These are phyloP conservation scores for Canariomyces notabilis DNA, from an alignment of 2,329 filamentous ascomycete genomes.

Conservation along the genomic window DNA sequence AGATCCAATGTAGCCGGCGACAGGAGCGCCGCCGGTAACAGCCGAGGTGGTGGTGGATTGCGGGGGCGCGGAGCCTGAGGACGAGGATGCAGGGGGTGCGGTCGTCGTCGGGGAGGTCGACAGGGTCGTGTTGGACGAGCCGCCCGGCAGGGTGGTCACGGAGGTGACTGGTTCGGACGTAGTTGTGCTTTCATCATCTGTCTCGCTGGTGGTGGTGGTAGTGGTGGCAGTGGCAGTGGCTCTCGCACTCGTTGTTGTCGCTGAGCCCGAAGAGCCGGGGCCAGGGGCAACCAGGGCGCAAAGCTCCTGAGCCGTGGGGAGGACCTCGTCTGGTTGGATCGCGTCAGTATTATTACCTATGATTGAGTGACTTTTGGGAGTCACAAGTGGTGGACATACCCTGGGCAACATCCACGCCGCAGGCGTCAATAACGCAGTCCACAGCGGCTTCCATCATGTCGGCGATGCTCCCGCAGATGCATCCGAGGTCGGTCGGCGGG, in stretches of 20 bases:
- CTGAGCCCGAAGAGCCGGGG: conserved; percentile 25
- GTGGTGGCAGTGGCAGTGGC: neutral
- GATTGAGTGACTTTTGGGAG: neutral
- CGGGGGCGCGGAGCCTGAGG: conserved; percentile 1
- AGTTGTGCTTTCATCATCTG: neutral
- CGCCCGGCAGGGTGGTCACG: too few relatives aligned
- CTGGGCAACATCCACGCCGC: conserved; percentile 20
- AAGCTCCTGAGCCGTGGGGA: conserved; percentile 52
- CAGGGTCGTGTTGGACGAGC: too few relatives aligned
- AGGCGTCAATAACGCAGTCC: conserved; percentile 22
- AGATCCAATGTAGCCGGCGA: conserved; percentile 13
- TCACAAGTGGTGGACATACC: conserved; percentile 15
- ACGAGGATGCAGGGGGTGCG: too few relatives aligned
- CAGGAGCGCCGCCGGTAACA: conserved; percentile 15
- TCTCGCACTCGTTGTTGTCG: neutral
- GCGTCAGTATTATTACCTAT: conserved; percentile 2
- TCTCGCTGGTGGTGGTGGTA: neutral
- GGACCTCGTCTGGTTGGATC: conserved; percentile 20
- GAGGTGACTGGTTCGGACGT: too few relatives aligned
- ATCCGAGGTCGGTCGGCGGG: conserved; percentile 19
- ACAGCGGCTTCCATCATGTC: conserved; percentile 22
- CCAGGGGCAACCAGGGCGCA: conserved; percentile 51
- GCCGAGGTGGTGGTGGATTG: neutral
- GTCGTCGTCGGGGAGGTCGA: too few relatives aligned
- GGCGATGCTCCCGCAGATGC: conserved; percentile 24